phyloP scores from a whole-genome alignment of 2,329 filamentous ascomycete genomes.

The Paecilomyces fulvus region DNA sequence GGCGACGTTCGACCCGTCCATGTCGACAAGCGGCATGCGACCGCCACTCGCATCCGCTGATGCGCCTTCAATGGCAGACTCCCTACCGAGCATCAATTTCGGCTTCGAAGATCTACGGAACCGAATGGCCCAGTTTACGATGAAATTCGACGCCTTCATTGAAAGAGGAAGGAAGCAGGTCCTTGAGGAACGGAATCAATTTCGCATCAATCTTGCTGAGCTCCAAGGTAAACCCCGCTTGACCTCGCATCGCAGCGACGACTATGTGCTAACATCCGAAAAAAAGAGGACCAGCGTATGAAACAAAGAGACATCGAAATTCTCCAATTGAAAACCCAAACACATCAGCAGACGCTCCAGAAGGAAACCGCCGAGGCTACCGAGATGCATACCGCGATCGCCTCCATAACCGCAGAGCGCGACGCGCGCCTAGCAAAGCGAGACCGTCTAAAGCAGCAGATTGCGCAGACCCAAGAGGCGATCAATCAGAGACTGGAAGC shows the following conservation, averaged over 20 bases:
- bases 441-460: conserved; percentile 48
- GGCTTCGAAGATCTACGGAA: conserved; percentile 92
- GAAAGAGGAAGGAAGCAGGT: conserved; percentile 84
- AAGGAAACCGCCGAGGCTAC: conserved; percentile 54
- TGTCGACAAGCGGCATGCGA: conserved; percentile 46
- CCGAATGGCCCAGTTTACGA: conserved; percentile 87
- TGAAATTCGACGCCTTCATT: conserved; percentile 87
- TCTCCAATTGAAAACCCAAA: conserved; percentile 46
- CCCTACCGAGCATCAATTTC: conserved; percentile 83
- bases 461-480: conserved; percentile 40
- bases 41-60: conserved; percentile 44
- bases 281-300: conserved; percentile 78
- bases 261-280: background rate
- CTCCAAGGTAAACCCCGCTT: conserved; percentile 59
- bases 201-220: conserved; percentile 82
- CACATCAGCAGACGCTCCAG: conserved; percentile 48
- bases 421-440: conserved; percentile 47
- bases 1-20: conserved; percentile 46
- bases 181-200: conserved; percentile 87
- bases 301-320: conserved; percentile 83
- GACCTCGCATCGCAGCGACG: background rate
- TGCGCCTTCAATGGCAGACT: conserved; percentile 54
- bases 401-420: conserved; percentile 47
- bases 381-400: conserved; percentile 54
- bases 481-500: conserved; percentile 39